Evolutionary conservation across 768 basidiomycete species (phyloP).

Genomic region (Lepiota venenata): DNA sequence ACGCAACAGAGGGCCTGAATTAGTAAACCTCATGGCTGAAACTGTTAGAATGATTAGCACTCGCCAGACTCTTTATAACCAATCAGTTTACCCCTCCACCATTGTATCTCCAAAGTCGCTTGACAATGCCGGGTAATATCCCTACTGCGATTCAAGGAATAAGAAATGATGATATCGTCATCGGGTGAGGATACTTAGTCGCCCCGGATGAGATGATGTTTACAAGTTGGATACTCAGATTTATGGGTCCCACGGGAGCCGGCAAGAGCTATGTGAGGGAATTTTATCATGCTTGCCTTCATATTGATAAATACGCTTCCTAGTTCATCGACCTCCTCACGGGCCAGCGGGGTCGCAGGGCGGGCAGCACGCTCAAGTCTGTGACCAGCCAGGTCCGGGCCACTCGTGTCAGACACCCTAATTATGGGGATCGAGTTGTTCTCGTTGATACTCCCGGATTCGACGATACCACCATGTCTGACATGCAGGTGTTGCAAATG

Average conservation of each 20-base stretch:
- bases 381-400: conserved; percentile 34
- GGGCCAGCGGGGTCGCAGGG: conserved; percentile 10
- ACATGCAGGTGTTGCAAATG: conserved; percentile 11
- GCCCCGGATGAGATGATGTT: not conserved
- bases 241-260: conserved; percentile 24
- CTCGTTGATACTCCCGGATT: conserved; percentile 38
- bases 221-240: conserved; percentile 10
- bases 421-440: conserved; percentile 20
- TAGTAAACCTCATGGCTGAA: too few species aligned
- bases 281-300: not conserved
- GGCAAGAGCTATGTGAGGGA: conserved; percentile 22
- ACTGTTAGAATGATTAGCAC: too few species aligned
- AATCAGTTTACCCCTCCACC: too few species aligned
- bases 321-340: conserved; percentile 25
- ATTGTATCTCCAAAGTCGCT: too few species aligned
- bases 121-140: not conserved
- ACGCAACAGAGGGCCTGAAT: too few species aligned
- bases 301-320: not conserved
- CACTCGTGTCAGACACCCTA: conserved; percentile 21
- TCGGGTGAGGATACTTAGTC: conserved; percentile 17
- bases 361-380: conserved; percentile 26
- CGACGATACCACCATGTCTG: conserved; percentile 29
- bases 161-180: conserved; percentile 19
- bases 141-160: conserved; percentile 5
- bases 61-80: too few species aligned